Evolutionary conservation across 495 filamentous ascomycete species (phyloP), one percentile per base, ranked within the genome.

Genomic region (Penicillium chermesinum): DNA sequence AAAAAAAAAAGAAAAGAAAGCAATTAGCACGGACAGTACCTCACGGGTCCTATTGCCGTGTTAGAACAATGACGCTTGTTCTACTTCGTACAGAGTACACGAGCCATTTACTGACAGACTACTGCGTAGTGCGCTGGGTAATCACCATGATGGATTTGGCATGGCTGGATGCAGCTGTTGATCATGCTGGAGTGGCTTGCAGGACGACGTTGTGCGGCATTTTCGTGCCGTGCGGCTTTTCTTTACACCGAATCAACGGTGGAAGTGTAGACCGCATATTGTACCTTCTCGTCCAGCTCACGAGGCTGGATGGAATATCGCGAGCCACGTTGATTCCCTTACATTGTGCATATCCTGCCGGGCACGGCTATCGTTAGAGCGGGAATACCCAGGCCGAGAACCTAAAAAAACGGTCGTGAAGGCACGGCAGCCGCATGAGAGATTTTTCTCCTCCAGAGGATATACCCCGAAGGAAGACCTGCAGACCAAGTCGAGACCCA

Each of bases 311-410:
- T 30, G 25, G 25, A 30, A n/a, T 30, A 30, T 30, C 39, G 40
- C 48, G 50, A 53, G 33, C 57, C 57, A 57, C 57, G 53, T 57
- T 60, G 49, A 59, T 60, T 48, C 44, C 48, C 50, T 54, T 58
- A 47, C 55, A 49, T 47, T n/a, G 35, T 48, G 49, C 53, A 52
- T 25, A 34, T 17, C 10, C 25, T 30, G 10, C 10, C 25, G 25
- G 25, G 25, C 25, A 30, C 25, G 25, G 25, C 25, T 10, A 30
- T 30, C 25, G 4, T 30, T 10, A 4, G 10, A 30, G 25, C 5
- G 10, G 4, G 10, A 5, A 4, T 30, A 30, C 25, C 25, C 10
- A 30, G 25, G 25, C 10, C 4, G 5, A 30, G 25, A 5, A 30
- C 5, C 10, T 10, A 30, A 30, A 10, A 5, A 10, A 30, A 5